A percentile compares a stretch with the other conserved stretches of the same genome.
phyloP scores from a whole-genome alignment of 192 early-diverging fungal genomes.

The Backusella australiensis region DNA sequence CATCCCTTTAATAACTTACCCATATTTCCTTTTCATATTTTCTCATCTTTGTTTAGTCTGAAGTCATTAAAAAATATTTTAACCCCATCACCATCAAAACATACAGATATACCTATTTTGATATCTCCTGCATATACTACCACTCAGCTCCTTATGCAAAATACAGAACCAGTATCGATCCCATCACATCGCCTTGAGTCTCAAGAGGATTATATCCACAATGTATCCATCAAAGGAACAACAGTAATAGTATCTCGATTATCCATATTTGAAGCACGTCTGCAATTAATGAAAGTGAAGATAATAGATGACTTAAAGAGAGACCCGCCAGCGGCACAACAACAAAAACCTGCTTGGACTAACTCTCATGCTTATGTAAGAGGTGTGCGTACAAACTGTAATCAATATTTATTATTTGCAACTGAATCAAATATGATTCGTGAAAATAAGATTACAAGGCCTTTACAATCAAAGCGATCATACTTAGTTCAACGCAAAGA shows the following conservation, averaged over 20 bases:
- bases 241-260: not conserved
- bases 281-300: not conserved
- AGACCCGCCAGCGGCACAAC: not conserved
- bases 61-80: not conserved
- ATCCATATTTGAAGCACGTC: not conserved
- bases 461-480: constrained; percentile 28
- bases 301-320: not conserved
- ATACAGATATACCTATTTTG: not conserved
- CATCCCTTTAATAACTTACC: not conserved
- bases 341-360: constrained; percentile 6
- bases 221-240: not conserved
- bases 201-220: not conserved
- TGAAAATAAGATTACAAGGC: constrained; percentile 40
- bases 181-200: not conserved
- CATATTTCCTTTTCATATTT: not conserved
- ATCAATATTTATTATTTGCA: constrained; percentile 44
- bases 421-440: constrained; percentile 51
- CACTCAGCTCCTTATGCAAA: not conserved
- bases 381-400: constrained; percentile 30
- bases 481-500: not conserved
- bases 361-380: constrained; percentile 1
- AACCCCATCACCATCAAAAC: not conserved
- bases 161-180: not conserved
- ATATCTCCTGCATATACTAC: not conserved
- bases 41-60: not conserved